These are phyloP conservation scores for Aureoboletus auriporus DNA, from an alignment of 768 basidiomycete genomes.

Conservation along the genomic window DNA sequence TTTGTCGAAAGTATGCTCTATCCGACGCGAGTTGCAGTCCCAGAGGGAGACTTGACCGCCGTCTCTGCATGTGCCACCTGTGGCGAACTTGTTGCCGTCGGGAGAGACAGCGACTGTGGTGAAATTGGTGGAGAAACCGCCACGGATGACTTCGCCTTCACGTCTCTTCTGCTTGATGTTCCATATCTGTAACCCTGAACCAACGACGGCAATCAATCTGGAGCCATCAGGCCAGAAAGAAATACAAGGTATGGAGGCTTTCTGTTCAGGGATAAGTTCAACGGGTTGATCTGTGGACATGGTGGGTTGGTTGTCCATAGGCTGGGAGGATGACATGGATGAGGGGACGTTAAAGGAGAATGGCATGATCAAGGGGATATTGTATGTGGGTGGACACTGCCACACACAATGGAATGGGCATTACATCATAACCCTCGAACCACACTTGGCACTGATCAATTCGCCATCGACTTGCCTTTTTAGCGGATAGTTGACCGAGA, in stretches of 20 bases:
- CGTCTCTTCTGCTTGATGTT: constrained; percentile 19
- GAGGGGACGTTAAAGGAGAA: constrained; percentile 5
- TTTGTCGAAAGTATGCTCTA: constrained; percentile 24
- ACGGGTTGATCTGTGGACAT: constrained; percentile 4
- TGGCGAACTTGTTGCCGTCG: constrained; percentile 23
- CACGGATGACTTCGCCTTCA: constrained; percentile 18
- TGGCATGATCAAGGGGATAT: not conserved
- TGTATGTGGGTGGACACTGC: constrained; percentile 10
- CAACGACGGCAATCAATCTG: constrained; percentile 22
- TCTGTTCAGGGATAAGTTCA: constrained; percentile 19
- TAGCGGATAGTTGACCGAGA: not conserved
- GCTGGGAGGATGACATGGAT: constrained; percentile 12
- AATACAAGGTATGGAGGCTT: constrained; percentile 12
- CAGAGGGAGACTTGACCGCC: constrained; percentile 22
- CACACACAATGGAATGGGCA: constrained; percentile 4
- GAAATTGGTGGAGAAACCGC: constrained; percentile 25
- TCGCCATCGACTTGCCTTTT: not conserved
- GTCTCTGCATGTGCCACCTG: constrained; percentile 22
- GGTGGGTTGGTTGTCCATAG: not conserved
- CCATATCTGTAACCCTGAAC: constrained; percentile 24
- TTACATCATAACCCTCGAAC: constrained; percentile 14
- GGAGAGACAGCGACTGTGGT: constrained; percentile 21
- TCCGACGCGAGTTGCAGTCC: constrained; percentile 17
- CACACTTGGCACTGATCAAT: not conserved
- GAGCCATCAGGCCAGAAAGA: constrained; percentile 25